phyloP scores from a whole-genome alignment of 2,329 filamentous ascomycete genomes.

The Gnomoniopsis sp. region DNA sequence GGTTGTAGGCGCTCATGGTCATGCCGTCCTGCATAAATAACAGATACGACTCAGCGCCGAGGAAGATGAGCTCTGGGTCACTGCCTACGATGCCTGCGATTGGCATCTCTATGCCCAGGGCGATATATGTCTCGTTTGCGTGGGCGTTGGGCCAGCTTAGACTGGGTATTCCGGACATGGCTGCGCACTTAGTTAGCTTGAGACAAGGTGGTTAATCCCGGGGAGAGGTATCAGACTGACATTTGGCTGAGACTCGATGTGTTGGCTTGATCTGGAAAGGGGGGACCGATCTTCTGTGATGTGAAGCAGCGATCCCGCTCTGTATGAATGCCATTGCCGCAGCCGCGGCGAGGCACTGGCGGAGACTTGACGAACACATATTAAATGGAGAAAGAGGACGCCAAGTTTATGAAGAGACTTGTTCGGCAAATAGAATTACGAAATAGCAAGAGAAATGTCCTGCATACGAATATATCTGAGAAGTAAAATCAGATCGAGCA shows the following conservation, averaged over 20 bases:
- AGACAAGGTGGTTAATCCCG: neutral
- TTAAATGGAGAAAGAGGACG: neutral
- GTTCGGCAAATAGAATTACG: neutral
- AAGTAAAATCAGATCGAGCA: neutral
- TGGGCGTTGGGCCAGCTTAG: slow-evolving; percentile 10
- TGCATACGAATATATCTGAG: neutral
- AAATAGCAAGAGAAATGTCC: neutral
- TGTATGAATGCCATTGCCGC: slow-evolving; percentile 14
- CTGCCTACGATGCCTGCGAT: slow-evolving; percentile 13
- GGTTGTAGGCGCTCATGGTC: slow-evolving; percentile 7
- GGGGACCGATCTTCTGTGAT: slow-evolving; percentile 19
- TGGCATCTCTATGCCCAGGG: slow-evolving; percentile 16
- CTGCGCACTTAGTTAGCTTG: neutral
- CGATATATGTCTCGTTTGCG: slow-evolving; percentile 8
- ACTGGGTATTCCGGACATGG: slow-evolving; percentile 8
- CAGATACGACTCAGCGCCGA: slow-evolving; percentile 13
- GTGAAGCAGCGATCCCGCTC: slow-evolving; percentile 22
- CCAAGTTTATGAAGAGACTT: too few species aligned
- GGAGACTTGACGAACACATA: neutral
- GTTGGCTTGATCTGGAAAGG: slow-evolving; percentile 12
- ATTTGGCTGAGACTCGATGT: neutral
- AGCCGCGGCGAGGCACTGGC: slow-evolving; percentile 4
- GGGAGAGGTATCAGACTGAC: neutral
- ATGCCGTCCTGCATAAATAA: slow-evolving; percentile 18
- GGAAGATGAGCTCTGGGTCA: slow-evolving; percentile 13